phyloP scores from a whole-genome alignment of 495 filamentous ascomycete genomes.

The Stereocaulon alpinum region DNA sequence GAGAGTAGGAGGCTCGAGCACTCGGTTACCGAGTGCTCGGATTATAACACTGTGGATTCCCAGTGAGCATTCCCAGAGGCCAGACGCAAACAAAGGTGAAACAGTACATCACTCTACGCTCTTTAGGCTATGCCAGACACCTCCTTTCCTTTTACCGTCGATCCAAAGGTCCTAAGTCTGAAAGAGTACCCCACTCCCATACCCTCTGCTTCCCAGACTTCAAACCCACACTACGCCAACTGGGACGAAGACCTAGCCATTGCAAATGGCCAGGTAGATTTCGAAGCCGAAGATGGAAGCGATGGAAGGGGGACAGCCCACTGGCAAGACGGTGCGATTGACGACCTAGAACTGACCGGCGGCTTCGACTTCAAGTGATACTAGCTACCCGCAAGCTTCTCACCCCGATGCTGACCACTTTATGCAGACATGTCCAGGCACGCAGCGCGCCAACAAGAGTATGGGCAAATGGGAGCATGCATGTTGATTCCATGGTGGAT shows the following conservation, averaged over 20 bases:
- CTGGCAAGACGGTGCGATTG: background rate
- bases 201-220: background rate
- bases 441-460: background rate
- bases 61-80: background rate
- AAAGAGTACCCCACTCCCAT: background rate
- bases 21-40: background rate
- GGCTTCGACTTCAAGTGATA: background rate
- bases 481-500: too few species aligned
- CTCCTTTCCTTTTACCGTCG: background rate
- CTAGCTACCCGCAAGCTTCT: too few species aligned
- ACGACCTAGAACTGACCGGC: background rate
- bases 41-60: background rate
- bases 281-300: background rate
- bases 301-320: background rate
- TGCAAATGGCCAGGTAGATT: slow-evolving; percentile 4
- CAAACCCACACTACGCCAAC: background rate
- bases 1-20: background rate
- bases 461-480: background rate
- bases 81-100: background rate
- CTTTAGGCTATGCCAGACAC: slow-evolving; percentile 3
- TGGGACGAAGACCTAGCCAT: slow-evolving; percentile 1
- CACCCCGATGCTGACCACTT: background rate
- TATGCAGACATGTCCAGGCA: background rate
- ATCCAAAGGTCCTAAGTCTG: background rate
- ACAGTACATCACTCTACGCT: background rate